Evolutionary conservation across 495 filamentous ascomycete genomes (phyloP), one percentile per base, ranked within the genome.

Genomic region (Penicillium paradoxum): DNA sequence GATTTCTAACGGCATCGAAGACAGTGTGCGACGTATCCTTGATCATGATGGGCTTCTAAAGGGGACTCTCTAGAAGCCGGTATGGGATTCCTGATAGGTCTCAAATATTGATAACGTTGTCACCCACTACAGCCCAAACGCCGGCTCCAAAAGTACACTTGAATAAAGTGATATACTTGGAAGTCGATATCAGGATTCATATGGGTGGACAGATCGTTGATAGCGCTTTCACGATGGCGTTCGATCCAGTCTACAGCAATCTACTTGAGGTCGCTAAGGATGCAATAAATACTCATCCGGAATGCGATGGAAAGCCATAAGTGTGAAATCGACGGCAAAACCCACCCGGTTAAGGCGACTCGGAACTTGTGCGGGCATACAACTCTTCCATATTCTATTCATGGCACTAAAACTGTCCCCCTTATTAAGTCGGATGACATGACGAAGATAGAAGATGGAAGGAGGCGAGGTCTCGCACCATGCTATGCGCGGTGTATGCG

Each of bases 241-340:
- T 84, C 52, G 78, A 86, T 33, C 78, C 79, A 1, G 67, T 71
- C 6, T 86, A 84, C 54, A 82, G 85, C 57, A 81, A 81, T 52
- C 68, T 86, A 6, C 69, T 86, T 34, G 72, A 69, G 11, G 79
- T 82, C 0, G 80, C 81, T 42, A 83, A 79, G 62, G 83, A 83
- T 56, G 79, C 82, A 0, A 86, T 82, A 13, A 82, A 86, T 56
- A 80, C 80, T 24, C 2, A 84, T 86, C 44, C 83, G 85, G 57
- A 82, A 86, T 58, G 78, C 73, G 8, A 86, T 86, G 83, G 83
- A 86, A 63, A 82, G 78, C 70, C 83, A 85, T 55, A 82, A 86
- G 54, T 72, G 80, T 15, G 79, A 82, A 60, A 75, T 86, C 50
- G 69, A 67, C 14, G 80, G 80, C 14, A 71, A 75, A 49, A 80